Evolutionary conservation across 2,329 filamentous ascomycete genomes (phyloP).

Genomic region (Diaporthe vaccinii): DNA sequence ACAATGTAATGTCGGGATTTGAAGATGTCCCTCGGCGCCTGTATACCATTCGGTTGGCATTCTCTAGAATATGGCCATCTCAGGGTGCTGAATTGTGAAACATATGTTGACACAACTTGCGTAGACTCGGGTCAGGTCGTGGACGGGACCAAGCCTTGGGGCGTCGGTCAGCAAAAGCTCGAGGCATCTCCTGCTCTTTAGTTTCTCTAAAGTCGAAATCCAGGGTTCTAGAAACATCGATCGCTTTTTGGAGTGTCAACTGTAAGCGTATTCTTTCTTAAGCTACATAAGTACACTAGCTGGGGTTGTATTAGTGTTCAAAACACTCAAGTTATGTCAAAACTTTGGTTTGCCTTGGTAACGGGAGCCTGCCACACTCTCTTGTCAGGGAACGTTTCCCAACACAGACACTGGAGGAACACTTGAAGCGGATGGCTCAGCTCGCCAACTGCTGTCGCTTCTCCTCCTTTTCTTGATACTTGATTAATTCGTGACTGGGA

Average conservation of each 20-base stretch:
- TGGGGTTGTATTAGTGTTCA: not conserved
- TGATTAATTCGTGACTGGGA: no score
- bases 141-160: not conserved
- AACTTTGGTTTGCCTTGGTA: not conserved
- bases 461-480: no score
- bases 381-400: not conserved
- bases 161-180: not conserved
- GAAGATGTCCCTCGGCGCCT: not conserved
- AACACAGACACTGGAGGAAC: not conserved
- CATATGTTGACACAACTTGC: not conserved
- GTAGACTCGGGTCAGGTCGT: not conserved
- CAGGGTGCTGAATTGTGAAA: not conserved
- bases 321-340: not conserved
- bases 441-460: not conserved
- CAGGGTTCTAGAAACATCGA: not conserved
- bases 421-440: not conserved
- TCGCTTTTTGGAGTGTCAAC: not conserved
- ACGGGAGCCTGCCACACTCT: not conserved
- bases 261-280: not conserved
- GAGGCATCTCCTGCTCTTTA: not conserved
- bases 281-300: not conserved
- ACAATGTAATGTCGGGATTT: slow-evolving; percentile 7
- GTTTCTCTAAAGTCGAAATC: not conserved
- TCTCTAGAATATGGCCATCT: not conserved
- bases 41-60: not conserved